Evolutionary conservation across 1,284 basidiomycete genomes (phyloP).

Genomic region (Gymnopus androsaceus): DNA sequence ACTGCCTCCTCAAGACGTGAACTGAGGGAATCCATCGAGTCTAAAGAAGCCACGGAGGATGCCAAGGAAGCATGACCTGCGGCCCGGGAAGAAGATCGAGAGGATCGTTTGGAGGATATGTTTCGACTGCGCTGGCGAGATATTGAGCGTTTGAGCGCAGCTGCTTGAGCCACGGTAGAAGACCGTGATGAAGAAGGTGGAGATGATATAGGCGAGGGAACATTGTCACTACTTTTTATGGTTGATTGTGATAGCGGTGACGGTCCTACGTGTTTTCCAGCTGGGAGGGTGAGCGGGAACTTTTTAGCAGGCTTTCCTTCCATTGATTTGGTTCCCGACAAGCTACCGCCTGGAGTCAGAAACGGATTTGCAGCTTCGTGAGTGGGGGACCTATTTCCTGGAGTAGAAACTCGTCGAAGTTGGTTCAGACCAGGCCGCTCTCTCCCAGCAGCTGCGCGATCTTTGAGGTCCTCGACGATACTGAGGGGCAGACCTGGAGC

Average conservation of each 20-base stretch:
- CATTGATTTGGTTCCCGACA: background rate
- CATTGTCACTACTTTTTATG: background rate
- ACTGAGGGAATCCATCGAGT: background rate
- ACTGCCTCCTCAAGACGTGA: conserved; percentile 4
- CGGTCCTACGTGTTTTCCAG: background rate
- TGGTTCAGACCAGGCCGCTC: background rate
- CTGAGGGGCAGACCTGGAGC: conserved; percentile 34
- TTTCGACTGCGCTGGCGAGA: conserved; percentile 9
- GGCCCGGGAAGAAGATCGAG: conserved; percentile 1
- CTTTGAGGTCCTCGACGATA: conserved; percentile 76
- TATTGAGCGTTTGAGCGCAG: conserved; percentile 1
- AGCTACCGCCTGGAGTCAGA: background rate
- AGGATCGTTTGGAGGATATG: conserved; percentile 6
- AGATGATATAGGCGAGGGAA: background rate
- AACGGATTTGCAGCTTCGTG: conserved; percentile 9
- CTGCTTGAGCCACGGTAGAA: conserved; percentile 1
- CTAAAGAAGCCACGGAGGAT: background rate
- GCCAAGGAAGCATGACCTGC: background rate
- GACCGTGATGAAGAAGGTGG: background rate
- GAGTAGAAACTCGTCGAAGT: background rate
- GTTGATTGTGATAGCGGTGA: background rate
- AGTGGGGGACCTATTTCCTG: conserved; percentile 1
- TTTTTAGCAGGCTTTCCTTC: background rate
- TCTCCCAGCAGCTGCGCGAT: conserved; percentile 46
- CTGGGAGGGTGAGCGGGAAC: background rate